Base-by-base conservation (phyloP, 495 filamentous ascomycete genomes). In the Neurospora hispaniola region DNA sequence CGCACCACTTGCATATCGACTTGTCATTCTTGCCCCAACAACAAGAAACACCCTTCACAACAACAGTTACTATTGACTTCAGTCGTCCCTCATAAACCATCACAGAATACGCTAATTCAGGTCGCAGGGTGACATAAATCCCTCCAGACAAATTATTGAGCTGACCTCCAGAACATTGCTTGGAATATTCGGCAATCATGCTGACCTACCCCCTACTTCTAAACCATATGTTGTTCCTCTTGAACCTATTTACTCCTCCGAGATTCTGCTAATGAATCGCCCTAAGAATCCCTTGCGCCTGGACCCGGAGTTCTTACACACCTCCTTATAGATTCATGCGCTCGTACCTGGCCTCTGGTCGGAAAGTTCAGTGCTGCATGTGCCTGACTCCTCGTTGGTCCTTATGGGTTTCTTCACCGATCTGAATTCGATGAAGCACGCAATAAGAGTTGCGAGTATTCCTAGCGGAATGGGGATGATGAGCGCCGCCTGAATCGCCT, bases 401-500 rank as follows among this genome's bases (percentile, higher is more conserved):
- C 3, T 14, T 66, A 20, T 46, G 38, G 14, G 14, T 41, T 79
- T 76, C 70, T 80, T 83, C 40, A 88, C 84, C 69, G 84, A 86
- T 78, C 84, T 87, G 81, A 84, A 86, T 75, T 87, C 81, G 42
- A 88, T 72, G 44, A 82, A 83, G 69, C 81, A 82, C 69, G 80
- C 79, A 0, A 81, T 78, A 44, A 86, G 39, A 38, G 82, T 80
- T 0, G 84, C 79, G 16, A 80, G 76, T 1, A 75, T 73, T 27
- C 80, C 80, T 3, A 87, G 72, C 3, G 84, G 80, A 8, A 82
- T 73, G 0, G 76, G 76, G 14, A 82, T 73, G 9, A 75, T 71
- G 2, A 82, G 75, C 0, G 82, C 81, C 20, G 69, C 76, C 38
- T 69, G 73, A 38, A 82, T 74, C 8, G 80, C 82, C 41, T 75